Evolutionary conservation across 257 asterid genomes (phyloP).

Genomic region (Eucommia ulmoides): DNA sequence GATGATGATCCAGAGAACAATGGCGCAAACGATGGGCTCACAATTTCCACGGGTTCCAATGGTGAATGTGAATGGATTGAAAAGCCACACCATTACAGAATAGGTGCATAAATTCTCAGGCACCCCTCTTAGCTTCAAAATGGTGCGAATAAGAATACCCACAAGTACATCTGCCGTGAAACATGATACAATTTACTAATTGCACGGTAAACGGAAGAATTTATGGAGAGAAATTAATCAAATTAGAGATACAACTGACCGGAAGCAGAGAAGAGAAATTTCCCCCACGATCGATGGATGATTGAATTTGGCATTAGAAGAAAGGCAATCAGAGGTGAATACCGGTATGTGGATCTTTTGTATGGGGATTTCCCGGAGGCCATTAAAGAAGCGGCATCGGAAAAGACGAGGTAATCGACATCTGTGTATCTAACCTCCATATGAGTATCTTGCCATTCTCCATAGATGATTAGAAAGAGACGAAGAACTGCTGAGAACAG

Average conservation of each 20-base stretch:
- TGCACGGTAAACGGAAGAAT: background rate
- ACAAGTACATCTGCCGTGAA: conserved; percentile 60
- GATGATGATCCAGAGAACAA: conserved; percentile 69
- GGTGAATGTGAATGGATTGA: conserved; percentile 93
- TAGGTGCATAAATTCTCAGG: conserved; percentile 52
- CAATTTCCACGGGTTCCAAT: conserved; percentile 98
- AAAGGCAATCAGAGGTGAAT: conserved; percentile 81
- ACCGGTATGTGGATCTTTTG: conserved; percentile 77
- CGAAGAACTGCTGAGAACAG: conserved; percentile 63
- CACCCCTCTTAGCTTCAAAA: conserved; percentile 69
- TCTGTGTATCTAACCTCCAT: conserved; percentile 94
- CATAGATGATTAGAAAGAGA: conserved; percentile 45
- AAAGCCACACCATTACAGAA: conserved; percentile 76
- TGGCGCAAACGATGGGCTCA: conserved; percentile 79
- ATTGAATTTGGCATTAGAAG: conserved; percentile 72
- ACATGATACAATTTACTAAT: background rate
- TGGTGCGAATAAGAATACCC: conserved; percentile 58
- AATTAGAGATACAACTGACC: conserved; percentile 23
- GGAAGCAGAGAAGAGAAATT: conserved; percentile 65
- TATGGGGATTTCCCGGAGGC: conserved; percentile 80
- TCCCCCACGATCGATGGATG: conserved; percentile 84
- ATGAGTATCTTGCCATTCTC: conserved; percentile 91
- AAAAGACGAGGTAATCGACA: conserved; percentile 79
- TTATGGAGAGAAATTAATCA: background rate
- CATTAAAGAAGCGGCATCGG: conserved; percentile 82